Conservation (phyloP, 345 rosid species). For the Isatis tinctoria region DNA sequence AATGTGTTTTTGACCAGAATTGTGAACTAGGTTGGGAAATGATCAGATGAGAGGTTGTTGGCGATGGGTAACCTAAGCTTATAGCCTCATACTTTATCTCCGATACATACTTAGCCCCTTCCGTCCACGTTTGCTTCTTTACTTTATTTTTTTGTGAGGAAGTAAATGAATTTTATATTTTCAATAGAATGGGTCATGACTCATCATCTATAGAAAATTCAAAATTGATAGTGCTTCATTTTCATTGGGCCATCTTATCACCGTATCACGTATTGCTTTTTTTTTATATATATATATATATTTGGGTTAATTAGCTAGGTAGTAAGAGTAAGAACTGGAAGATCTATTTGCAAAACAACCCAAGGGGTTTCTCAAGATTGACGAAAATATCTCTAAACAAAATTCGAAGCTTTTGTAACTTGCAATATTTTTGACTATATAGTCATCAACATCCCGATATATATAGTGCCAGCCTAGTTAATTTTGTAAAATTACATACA, state of each 20-base stretch:
- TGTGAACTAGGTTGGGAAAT: slow-evolving; percentile 19
- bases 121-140: slow-evolving; percentile 11
- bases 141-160: neutral
- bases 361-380: neutral
- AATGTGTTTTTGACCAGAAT: slow-evolving; percentile 20
- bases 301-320: neutral
- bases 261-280: slow-evolving; percentile 5
- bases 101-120: neutral
- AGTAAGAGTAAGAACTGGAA: neutral
- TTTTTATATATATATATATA: too few species aligned
- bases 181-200: neutral
- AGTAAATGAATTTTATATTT: slow-evolving; percentile 15
- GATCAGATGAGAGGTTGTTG: slow-evolving; percentile 50
- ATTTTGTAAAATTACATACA: neutral
- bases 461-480: neutral
- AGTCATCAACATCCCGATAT: too few species aligned
- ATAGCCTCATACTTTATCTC: neutral
- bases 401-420: neutral
- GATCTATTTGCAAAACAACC: neutral
- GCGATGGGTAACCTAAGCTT: slow-evolving; percentile 62
- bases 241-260: neutral
- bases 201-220: neutral
- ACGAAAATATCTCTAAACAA: neutral
- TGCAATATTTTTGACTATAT: neutral
- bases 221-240: neutral